phyloP scores from a whole-genome alignment of 495 filamentous ascomycete genomes.

The Emericellopsis terricola region DNA sequence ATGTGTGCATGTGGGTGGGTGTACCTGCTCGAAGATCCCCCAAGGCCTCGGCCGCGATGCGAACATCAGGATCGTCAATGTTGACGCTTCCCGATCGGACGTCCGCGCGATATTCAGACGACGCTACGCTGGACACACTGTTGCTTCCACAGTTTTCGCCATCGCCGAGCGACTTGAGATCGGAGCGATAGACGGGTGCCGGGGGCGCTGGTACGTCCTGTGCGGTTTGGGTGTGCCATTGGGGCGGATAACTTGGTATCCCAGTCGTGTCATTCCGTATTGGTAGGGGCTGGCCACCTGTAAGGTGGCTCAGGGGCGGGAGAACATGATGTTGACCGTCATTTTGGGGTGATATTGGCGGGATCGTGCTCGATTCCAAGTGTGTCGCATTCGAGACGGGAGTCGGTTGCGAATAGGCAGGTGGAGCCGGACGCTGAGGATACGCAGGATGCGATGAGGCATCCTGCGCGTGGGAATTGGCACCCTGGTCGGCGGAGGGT shows the following conservation, averaged over 20 bases:
- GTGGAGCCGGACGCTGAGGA: neutral
- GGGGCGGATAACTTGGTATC: too few relatives aligned
- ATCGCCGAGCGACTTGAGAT: too few relatives aligned
- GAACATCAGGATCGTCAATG: conserved; percentile 69
- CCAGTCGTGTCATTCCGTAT: too few relatives aligned
- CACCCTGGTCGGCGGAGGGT: neutral
- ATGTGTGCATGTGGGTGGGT: too few relatives aligned
- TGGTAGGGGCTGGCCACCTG: conserved; percentile 10
- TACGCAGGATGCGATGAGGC: neutral
- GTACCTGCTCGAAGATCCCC: conserved; percentile 71
- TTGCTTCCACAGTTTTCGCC: conserved; percentile 13
- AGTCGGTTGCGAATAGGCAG: neutral
- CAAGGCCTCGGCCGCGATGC: conserved; percentile 69
- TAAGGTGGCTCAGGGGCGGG: conserved; percentile 25
- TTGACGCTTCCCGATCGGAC: conserved; percentile 33
- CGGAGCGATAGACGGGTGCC: too few relatives aligned
- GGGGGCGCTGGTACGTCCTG: conserved; percentile 1
- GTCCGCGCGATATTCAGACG: conserved; percentile 16
- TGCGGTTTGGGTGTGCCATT: neutral
- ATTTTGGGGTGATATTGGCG: conserved; percentile 1
- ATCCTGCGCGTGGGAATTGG: too few relatives aligned
- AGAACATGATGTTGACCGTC: conserved; percentile 7
- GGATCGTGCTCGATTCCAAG: conserved; percentile 1
- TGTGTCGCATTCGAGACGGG: neutral
- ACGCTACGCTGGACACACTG: conserved; percentile 19